A percentile compares a stretch with the other conserved stretches of the same genome.
Conservation (phyloP, 768 basidiomycete genomes). For the Leucocoprinus leucothites region DNA sequence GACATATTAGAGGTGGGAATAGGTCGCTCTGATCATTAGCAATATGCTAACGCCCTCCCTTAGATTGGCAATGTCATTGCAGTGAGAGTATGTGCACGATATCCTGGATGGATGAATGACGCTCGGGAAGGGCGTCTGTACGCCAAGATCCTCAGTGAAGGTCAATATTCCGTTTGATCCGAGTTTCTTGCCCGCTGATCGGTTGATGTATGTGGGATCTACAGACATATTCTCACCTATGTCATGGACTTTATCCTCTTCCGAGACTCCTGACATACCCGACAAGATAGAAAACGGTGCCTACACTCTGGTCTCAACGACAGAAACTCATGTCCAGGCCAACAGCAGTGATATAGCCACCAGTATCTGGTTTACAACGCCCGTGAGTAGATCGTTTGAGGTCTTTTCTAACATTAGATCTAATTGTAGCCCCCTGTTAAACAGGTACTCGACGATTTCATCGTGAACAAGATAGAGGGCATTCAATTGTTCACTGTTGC, state of each 20-base stretch:
- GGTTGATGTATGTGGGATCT: neutral
- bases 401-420: no score
- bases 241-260: slow-evolving; percentile 16
- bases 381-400: slow-evolving; percentile 14
- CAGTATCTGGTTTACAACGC: slow-evolving; percentile 24
- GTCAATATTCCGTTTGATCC: neutral
- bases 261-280: slow-evolving; percentile 12
- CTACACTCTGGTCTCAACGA: slow-evolving; percentile 18
- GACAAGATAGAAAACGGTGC: slow-evolving; percentile 18
- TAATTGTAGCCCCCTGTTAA: no score
- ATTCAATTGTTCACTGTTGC: slow-evolving; percentile 27
- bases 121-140: slow-evolving; percentile 16
- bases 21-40: neutral
- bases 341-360: slow-evolving; percentile 13
- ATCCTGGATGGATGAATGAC: slow-evolving; percentile 18
- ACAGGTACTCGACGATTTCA: slow-evolving; percentile 21
- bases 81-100: slow-evolving; percentile 18
- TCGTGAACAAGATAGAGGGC: slow-evolving; percentile 21
- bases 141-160: slow-evolving; percentile 19
- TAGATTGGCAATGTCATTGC: slow-evolving; percentile 21
- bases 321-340: slow-evolving; percentile 14
- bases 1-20: slow-evolving; percentile 17
- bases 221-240: slow-evolving; percentile 19
- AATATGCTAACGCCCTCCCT: neutral
- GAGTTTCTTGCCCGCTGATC: neutral